Evolutionary conservation across 148 eudicot genomes (phyloP).

Genomic region (Limonium bicolor): DNA sequence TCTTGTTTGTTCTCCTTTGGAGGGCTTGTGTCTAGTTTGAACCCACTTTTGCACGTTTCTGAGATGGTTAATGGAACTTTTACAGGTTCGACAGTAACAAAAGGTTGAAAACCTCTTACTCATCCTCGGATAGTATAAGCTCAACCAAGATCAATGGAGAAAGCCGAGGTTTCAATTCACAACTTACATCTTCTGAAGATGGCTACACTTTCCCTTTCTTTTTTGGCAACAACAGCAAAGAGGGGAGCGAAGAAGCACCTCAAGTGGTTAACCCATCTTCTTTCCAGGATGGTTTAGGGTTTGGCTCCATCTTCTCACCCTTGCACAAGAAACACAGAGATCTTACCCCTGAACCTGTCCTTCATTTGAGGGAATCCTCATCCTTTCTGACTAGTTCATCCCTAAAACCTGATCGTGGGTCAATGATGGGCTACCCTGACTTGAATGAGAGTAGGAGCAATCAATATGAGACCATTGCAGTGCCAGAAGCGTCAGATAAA

Average conservation of each 20-base stretch:
- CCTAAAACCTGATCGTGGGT: constrained; percentile 16
- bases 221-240: constrained; percentile 4
- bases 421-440: constrained; percentile 3
- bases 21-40: too few relatives aligned
- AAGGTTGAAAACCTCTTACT: constrained; percentile 6
- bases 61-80: not conserved
- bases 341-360: constrained; percentile 8
- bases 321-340: constrained; percentile 6
- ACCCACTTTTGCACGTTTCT: not conserved
- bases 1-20: not conserved
- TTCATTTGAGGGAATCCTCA: constrained; percentile 18
- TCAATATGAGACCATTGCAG: not conserved
- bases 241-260: too few relatives aligned
- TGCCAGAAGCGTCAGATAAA: not conserved
- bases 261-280: too few relatives aligned
- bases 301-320: constrained; percentile 8
- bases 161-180: not conserved
- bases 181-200: not conserved
- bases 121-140: not conserved
- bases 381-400: constrained; percentile 20
- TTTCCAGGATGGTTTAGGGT: not conserved
- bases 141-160: not conserved
- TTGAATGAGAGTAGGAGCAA: constrained; percentile 8
- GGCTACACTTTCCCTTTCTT: constrained; percentile 1
- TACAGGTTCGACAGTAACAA: constrained; percentile 24